Conservation (phyloP, 2,329 filamentous ascomycete genomes). For the Fusarium tupiense region DNA sequence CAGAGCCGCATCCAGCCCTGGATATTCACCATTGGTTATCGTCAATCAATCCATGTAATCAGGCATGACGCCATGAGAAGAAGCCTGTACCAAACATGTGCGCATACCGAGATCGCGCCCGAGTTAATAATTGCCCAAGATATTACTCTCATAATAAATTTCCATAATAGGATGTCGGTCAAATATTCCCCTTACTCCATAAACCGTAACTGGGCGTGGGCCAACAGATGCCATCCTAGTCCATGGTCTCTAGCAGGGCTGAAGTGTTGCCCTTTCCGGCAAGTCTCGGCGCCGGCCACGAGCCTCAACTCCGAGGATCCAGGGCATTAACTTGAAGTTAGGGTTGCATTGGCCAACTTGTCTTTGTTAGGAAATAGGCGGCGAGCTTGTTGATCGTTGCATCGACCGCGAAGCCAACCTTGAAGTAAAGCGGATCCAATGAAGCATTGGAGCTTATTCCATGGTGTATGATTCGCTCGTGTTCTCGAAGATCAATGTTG, state of each 20-base stretch:
- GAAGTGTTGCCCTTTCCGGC: not conserved
- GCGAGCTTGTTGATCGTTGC: not conserved
- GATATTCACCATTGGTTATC: not conserved
- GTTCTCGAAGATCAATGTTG: not conserved
- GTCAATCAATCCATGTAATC: not conserved
- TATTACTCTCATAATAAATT: not conserved
- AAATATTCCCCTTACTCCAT: not conserved
- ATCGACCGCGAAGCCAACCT: not conserved
- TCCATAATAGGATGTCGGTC: not conserved
- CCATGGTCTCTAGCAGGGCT: not conserved
- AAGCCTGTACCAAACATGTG: not conserved
- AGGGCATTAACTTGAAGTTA: not conserved
- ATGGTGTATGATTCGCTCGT: not conserved
- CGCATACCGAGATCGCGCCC: not conserved
- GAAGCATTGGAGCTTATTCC: not conserved
- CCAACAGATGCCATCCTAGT: not conserved
- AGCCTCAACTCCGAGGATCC: not conserved
- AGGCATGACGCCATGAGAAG: not conserved
- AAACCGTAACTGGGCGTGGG: not conserved
- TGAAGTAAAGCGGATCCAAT: not conserved
- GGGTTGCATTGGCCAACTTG: not conserved
- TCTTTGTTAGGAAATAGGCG: not conserved
- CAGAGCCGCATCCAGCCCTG: not conserved
- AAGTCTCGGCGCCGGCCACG: not conserved
- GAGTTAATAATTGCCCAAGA: not conserved